A percentile compares a stretch with the other conserved stretches of the same genome.
These are phyloP conservation scores for Daldinia sp. DNA, from an alignment of 2,329 filamentous ascomycete species.

Conservation along the genomic window DNA sequence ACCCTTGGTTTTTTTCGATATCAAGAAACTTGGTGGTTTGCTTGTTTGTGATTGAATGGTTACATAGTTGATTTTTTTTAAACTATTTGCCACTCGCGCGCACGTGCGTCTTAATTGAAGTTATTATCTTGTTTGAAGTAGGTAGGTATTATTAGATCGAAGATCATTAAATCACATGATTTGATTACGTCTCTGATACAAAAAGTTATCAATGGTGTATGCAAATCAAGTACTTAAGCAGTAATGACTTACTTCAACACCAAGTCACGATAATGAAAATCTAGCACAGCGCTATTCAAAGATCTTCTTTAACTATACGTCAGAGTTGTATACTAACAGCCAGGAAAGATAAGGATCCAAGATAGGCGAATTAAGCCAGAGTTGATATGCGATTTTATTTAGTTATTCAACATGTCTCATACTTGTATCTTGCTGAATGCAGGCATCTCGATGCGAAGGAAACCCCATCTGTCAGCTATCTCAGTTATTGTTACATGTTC, in stretches of 20 bases:
- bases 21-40: not conserved
- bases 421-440: not conserved
- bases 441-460: not conserved
- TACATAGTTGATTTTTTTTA: slow-evolving; percentile 13
- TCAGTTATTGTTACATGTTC: not conserved
- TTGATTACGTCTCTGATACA: not conserved
- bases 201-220: too few relatives aligned
- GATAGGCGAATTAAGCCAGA: not conserved
- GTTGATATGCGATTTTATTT: not conserved
- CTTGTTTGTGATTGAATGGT: slow-evolving; percentile 12
- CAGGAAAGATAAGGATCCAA: not conserved
- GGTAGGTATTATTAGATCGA: slow-evolving; percentile 12
- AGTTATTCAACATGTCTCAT: not conserved
- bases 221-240: not conserved
- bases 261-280: not conserved
- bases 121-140: slow-evolving; percentile 21
- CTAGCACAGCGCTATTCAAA: not conserved
- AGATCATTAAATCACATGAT: not conserved
- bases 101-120: slow-evolving; percentile 10
- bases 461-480: not conserved
- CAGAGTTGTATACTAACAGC: not conserved
- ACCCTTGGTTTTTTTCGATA: not conserved
- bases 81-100: slow-evolving; percentile 1
- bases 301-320: not conserved
- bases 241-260: not conserved